Conservation (phyloP, 495 filamentous ascomycete genomes). For the Penicillium mononematosum region DNA sequence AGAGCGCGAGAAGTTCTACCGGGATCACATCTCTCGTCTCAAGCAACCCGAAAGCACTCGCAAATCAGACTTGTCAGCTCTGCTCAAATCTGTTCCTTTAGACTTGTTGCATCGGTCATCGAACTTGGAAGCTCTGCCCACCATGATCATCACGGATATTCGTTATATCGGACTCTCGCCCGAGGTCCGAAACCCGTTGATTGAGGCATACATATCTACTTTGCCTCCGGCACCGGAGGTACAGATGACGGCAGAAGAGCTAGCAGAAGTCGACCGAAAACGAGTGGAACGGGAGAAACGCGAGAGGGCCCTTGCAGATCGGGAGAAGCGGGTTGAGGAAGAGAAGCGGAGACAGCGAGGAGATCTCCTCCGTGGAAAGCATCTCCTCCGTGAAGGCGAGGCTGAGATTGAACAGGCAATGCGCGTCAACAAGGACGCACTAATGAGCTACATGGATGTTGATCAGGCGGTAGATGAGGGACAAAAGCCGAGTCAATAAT, state of each 20-base stretch:
- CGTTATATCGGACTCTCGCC: conserved; percentile 78
- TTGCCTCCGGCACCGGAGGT: conserved; percentile 64
- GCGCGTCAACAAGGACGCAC: conserved; percentile 68
- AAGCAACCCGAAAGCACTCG: conserved; percentile 72
- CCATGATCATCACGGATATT: conserved; percentile 68
- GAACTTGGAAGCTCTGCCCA: conserved; percentile 62
- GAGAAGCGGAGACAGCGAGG: conserved; percentile 68
- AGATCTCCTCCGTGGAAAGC: conserved; percentile 64
- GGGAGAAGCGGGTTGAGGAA: conserved; percentile 70
- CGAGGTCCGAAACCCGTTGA: conserved; percentile 65
- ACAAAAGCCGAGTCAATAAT: conserved; percentile 14
- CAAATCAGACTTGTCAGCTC: conserved; percentile 74
- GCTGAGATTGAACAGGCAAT: conserved; percentile 76
- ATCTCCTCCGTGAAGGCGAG: conserved; percentile 70
- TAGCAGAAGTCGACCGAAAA: conserved; percentile 59
- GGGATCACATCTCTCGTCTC: conserved; percentile 77
- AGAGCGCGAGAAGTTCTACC: conserved; percentile 86
- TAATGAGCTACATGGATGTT: conserved; percentile 61
- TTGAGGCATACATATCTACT: conserved; percentile 73
- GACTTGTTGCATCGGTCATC: conserved; percentile 65
- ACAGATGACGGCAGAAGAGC: conserved; percentile 53
- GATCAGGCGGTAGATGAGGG: conserved; percentile 22
- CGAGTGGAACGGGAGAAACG: conserved; percentile 63
- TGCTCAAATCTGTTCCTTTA: conserved; percentile 69
- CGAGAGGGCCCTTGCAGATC: conserved; percentile 71